Evolutionary conservation across 108 stramenopile species (phyloP).

Genomic region (Mediolabrus comicus): DNA sequence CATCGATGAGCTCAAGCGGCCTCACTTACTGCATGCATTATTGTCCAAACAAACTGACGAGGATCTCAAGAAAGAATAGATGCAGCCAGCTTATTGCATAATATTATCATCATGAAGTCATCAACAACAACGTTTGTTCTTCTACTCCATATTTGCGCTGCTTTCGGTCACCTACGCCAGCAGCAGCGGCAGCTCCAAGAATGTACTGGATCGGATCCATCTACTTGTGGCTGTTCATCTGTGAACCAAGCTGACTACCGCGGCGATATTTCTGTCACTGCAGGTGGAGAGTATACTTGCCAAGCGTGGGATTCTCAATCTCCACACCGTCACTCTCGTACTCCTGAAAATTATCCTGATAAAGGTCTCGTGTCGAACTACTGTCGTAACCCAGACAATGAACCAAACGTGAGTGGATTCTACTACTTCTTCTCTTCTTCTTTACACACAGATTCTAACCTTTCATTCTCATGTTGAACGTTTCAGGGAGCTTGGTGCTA

Average conservation of each 20-base stretch:
- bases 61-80: too few species aligned
- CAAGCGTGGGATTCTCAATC: not conserved
- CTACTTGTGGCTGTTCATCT: not conserved
- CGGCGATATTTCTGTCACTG: not conserved
- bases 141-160: too few species aligned
- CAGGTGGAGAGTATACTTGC: not conserved
- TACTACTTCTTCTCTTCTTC: too few species aligned
- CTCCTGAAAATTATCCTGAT: not conserved
- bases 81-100: too few species aligned
- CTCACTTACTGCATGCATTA: too few species aligned
- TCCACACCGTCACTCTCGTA: not conserved
- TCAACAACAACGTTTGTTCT: too few species aligned
- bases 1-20: too few species aligned
- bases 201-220: not conserved
- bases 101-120: too few species aligned
- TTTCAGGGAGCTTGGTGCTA: constrained; percentile 21
- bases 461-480: too few species aligned
- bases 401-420: not conserved
- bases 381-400: constrained; percentile 9
- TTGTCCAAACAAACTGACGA: too few species aligned
- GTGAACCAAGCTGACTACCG: not conserved
- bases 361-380: not conserved
- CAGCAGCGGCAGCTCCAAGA: not conserved
- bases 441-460: too few species aligned
- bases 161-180: too few species aligned